Evolutionary conservation across 2,329 filamentous ascomycete species (phyloP), one percentile per base, ranked within the genome.

Genomic region (Pseudocercospora crystallina): DNA sequence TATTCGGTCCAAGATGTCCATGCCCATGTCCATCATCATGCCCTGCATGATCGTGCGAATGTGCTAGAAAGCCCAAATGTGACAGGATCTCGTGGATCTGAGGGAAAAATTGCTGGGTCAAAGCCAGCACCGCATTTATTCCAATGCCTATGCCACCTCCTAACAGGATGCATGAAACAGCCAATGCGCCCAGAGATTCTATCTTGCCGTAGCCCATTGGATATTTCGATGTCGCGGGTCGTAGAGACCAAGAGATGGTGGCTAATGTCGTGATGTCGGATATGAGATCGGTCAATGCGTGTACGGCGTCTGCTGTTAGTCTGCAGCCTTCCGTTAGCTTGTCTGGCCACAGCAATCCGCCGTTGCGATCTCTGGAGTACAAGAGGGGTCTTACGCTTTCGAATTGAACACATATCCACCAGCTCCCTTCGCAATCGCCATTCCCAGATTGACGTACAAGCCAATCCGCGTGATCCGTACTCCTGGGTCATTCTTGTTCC

Each of bases 351-450:
- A 10, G 43, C 4, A 37, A 20, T 14, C n/a, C 13, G 26, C 14
- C 11, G 10, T 20, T 30, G 31, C 30, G 10, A 13, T 40, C 37
- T 20, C 30, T 40, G 13, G 29, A 14, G 13, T 35, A 35, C 3
- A 35, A 35, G 11, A 20, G 12, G 13, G 14, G 32, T 46, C 68
- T 64, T 63, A 69, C 66, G 68, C 75, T 73, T 96, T 90, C 38
- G 91, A 96, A 71, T 96, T 91, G 78, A 99, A 97, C 60, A 86
- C 77, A 75, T 94, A 96, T 61, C 94, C 94, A 51, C 94, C 94
- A 26, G 91, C 77, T 36, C 92, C 94, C 71, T 99, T 99, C 60
- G 84, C 88, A 62, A 97, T 78, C 43, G 92, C 94, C 91, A 99
- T 97, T 66, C 85, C 85, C 46, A 97, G 77, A 70, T 99, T 99